These are phyloP conservation scores for Licmophora abbreviata DNA, from an alignment of 108 stramenopile species.

Conservation along the genomic window DNA sequence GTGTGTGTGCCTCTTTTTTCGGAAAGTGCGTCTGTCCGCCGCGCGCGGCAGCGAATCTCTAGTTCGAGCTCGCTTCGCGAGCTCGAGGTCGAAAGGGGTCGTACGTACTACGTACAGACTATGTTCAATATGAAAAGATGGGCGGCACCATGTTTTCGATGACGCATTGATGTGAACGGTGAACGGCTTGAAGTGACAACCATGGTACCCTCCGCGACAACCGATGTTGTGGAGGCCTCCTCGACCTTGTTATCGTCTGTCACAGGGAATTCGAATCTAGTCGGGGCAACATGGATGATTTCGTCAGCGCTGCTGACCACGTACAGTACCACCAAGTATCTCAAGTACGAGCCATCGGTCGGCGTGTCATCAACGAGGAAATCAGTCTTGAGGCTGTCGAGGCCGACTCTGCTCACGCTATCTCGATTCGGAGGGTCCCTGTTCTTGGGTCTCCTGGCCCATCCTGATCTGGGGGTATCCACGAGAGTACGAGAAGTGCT, in stretches of 20 bases:
- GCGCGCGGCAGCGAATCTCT: too few species aligned
- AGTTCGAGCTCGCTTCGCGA: too few species aligned
- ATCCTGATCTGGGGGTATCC: constrained; percentile 35
- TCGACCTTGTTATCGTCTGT: constrained; percentile 1
- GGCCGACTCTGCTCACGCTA: constrained; percentile 56
- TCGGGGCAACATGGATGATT: constrained; percentile 58
- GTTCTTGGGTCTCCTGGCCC: constrained; percentile 45
- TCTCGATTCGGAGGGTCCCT: constrained; percentile 68
- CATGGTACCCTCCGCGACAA: background rate
- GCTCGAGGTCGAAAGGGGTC: too few species aligned
- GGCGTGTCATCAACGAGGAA: background rate
- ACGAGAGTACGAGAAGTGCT: constrained; percentile 39
- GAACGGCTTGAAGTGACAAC: too few species aligned
- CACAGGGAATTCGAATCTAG: constrained; percentile 7
- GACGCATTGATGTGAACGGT: too few species aligned
- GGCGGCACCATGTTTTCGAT: too few species aligned
- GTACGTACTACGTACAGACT: too few species aligned
- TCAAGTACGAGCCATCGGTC: constrained; percentile 37
- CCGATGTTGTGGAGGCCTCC: background rate
- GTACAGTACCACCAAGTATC: constrained; percentile 63
- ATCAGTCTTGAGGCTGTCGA: constrained; percentile 13
- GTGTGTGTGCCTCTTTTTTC: too few species aligned
- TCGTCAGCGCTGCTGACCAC: constrained; percentile 64
- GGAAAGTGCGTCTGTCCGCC: too few species aligned
- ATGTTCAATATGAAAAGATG: too few species aligned